Base-by-base conservation (phyloP, 176 grass and related monocot species). In the Rhynchospora pubera region DNA sequence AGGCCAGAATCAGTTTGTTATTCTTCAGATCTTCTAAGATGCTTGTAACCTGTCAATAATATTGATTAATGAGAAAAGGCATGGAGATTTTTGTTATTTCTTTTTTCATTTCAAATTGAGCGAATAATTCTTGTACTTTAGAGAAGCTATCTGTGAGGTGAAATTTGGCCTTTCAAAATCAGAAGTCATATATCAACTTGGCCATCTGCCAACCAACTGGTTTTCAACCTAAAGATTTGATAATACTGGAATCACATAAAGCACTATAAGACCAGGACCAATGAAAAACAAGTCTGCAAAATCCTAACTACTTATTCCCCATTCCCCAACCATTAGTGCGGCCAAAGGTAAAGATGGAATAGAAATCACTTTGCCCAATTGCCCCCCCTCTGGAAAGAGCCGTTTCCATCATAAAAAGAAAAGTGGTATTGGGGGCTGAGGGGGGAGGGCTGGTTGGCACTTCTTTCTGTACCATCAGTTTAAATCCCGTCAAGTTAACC, bases 21-120 rank as follows among this genome's bases (percentile, higher is more conserved):
- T 92, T 91, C 43, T 64, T 85, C 23, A 89, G 77, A 79, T 97
- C 94, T 80, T 97, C 92, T 75, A 97, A 66, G 56, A 97, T 97
- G 65, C 83, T 94, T 19, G 83, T 85, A 67, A 94, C 94, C 94
- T 94, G 80, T 69, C 61, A 80, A 59, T 59, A 28, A 58, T 65
- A 53, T 77, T 52, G 6, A 56, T 32, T 56, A 9, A 61, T 32
- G 48, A 76, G 26, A 74, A 19, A 16, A 44, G 47, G 72, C 26
- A 26, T 46, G 51, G 1, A n/a, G 58, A 23, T 3, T 61, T 61
- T 10, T 61, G 21, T 61, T 22, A 61, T 61, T 61, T 61, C 2
- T 23, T 61, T 61, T 61, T 18, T 21, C n/a, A 61, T 61, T 61
- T 61, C 0, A 61, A 18, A 61, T 61, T 2, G 6, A 39, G 12